Evolutionary conservation across 495 filamentous ascomycete species (phyloP), one percentile per base, ranked within the genome.

Genomic region (Lentithecium fluviatile): DNA sequence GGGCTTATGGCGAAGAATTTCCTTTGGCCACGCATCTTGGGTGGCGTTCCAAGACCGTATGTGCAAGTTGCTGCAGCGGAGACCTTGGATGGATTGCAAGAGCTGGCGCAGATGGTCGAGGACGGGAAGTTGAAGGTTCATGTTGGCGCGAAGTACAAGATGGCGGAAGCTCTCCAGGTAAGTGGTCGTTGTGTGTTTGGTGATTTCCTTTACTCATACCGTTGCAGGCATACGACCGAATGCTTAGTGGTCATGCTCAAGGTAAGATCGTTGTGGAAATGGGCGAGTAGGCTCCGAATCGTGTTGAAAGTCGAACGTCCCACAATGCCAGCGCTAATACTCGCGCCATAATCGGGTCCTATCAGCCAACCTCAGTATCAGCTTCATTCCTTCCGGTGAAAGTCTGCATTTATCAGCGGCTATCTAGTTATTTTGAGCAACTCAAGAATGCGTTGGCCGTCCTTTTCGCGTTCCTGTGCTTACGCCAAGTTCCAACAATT

Each of bases 201-300:
- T 29, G 12, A n/a, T n/a, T 57, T 17, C 4, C 13, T 17, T 6
- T 37, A 45, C 37, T 19, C 13, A 46, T 25, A 3, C n/a, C 17
- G 34, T 21, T 53, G 2, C 32, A 71, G 52, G 74, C 66, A 3
- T 69, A 71, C 29, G 71, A 69, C 23, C 47, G 63, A n/a, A 19
- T 74, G 50, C 23, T 58, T 21, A 62, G 60, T 19, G 60, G 68
- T 6, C 63, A 67, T 40, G 70, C 74, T 2, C 64, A 58, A 32
- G 73, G 73, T 2, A 75, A 76, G 67, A 60, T 76, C 12, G 69
- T 70, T 24, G 70, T 54, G 29, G 17, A 52, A 24, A 24, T 52
- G 29, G 10, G 29, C 29, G 10, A 3, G 29, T 32, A 32, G 29
- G 29, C 29, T 3, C 29, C 3, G 10, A 10, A 10, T 32, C 10